phyloP scores from a whole-genome alignment of 2,329 filamentous ascomycete genomes.

The Cadophora luteo-olivacea region DNA sequence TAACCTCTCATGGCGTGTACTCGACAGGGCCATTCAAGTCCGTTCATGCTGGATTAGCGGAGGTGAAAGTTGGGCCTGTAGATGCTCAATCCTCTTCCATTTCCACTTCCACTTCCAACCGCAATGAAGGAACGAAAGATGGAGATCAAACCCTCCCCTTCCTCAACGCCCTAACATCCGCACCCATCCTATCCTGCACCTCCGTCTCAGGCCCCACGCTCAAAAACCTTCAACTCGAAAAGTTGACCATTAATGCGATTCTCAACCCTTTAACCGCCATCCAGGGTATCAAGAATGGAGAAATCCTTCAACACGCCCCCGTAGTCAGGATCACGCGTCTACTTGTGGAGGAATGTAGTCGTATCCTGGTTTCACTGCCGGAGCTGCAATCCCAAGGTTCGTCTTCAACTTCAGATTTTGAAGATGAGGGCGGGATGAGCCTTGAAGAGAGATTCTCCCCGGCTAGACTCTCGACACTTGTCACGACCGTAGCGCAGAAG shows the following conservation, averaged over 20 bases:
- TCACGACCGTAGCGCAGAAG: conserved; percentile 55
- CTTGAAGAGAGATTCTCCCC: conserved; percentile 17
- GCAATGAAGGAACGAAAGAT: background rate
- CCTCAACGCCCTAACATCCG: conserved; percentile 48
- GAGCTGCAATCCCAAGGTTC: conserved; percentile 27
- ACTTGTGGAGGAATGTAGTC: conserved; percentile 76
- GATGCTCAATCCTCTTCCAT: background rate
- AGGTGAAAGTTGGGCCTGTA: conserved; percentile 56
- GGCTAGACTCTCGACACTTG: conserved; percentile 28
- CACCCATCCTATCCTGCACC: conserved; percentile 52
- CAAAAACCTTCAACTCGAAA: conserved; percentile 77
- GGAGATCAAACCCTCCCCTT: conserved; percentile 27
- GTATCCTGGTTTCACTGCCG: conserved; percentile 64
- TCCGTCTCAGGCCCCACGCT: conserved; percentile 52
- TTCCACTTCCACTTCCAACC: background rate
- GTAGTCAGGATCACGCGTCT: conserved; percentile 68
- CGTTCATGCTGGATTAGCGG: conserved; percentile 57
- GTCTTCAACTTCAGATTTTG: no score
- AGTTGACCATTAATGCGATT: conserved; percentile 79
- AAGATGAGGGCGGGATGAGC: no score
- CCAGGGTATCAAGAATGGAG: conserved; percentile 79
- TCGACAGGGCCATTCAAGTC: conserved; percentile 58
- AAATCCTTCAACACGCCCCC: conserved; percentile 65
- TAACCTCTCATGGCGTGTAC: conserved; percentile 63
- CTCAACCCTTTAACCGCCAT: conserved; percentile 88